These are phyloP conservation scores for Termitomyces sp. DNA, from an alignment of 768 basidiomycete species.

Conservation along the genomic window DNA sequence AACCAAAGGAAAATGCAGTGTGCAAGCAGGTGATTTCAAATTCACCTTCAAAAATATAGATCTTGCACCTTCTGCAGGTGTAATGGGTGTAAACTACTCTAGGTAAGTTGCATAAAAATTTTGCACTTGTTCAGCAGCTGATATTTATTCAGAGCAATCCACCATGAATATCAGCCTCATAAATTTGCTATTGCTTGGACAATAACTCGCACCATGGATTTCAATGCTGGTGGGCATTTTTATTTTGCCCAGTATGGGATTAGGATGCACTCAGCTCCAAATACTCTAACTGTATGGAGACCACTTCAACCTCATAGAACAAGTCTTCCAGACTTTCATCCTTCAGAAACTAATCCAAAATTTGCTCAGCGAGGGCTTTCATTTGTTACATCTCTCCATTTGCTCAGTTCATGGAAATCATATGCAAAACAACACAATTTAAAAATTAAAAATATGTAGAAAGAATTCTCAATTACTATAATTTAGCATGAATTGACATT, in stretches of 20 bases:
- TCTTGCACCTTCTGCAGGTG: constrained; percentile 2
- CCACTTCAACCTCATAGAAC: constrained; percentile 13
- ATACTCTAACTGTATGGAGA: constrained; percentile 14
- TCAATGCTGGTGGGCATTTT: constrained; percentile 4
- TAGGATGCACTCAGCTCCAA: neutral
- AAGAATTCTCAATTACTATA: too few species aligned
- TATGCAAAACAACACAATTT: neutral
- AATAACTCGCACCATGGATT: neutral
- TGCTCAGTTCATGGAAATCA: neutral
- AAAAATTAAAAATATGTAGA: too few species aligned
- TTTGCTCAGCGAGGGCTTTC: constrained; percentile 8
- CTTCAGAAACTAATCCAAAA: neutral
- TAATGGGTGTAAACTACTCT: neutral
- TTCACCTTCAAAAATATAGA: neutral
- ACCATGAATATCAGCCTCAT: constrained; percentile 1
- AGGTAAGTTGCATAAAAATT: neutral
- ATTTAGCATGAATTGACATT: too few species aligned
- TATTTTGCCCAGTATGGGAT: constrained; percentile 13
- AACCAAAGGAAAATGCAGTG: neutral
- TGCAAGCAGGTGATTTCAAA: neutral
- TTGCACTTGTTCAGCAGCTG: neutral
- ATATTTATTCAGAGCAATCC: neutral
- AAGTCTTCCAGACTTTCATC: constrained; percentile 11
- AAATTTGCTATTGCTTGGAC: constrained; percentile 1
- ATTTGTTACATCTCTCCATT: neutral